A percentile compares a stretch with the other conserved stretches of the same genome.
Evolutionary conservation across 345 rosid species (phyloP).

Genomic region (Brassica juncea): DNA sequence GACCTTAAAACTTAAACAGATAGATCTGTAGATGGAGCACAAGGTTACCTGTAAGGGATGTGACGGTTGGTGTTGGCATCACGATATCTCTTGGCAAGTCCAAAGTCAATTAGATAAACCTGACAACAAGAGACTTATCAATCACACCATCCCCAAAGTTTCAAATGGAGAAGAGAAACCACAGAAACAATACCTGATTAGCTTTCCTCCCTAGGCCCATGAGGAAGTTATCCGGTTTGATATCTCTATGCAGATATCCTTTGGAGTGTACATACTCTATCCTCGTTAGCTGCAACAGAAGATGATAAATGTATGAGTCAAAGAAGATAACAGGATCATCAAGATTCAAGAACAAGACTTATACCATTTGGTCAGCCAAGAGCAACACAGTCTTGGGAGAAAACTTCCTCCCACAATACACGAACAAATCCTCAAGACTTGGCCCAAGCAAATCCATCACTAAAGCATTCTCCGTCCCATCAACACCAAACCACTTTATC

Average conservation of each 20-base stretch:
- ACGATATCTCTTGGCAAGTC: conserved; percentile 85
- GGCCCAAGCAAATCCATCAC: conserved; percentile 94
- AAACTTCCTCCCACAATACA: conserved; percentile 87
- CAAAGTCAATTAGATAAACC: conserved; percentile 90
- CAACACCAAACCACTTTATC: conserved; percentile 84
- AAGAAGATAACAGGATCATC: neutral
- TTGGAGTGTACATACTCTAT: conserved; percentile 79
- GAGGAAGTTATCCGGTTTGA: conserved; percentile 89
- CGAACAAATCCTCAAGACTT: conserved; percentile 88
- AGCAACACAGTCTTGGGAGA: conserved; percentile 82
- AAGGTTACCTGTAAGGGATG: conserved; percentile 72
- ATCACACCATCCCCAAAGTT: neutral
- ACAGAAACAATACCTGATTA: conserved; percentile 56
- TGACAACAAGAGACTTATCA: conserved; percentile 33
- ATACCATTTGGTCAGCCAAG: conserved; percentile 96
- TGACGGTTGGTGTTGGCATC: conserved; percentile 80
- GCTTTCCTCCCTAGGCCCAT: conserved; percentile 88
- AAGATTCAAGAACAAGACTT: neutral
- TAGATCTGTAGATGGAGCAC: neutral
- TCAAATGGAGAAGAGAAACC: neutral
- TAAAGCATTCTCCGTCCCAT: conserved; percentile 72
- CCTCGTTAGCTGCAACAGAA: conserved; percentile 61
- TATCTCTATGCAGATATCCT: conserved; percentile 86
- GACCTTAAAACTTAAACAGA: neutral
- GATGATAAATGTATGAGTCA: conserved; percentile 2